Percentiles rank a stretch among this genome's conserved stretches.
phyloP scores from a whole-genome alignment of 2,329 filamentous ascomycete species.

The Pestalotiopsis fici region DNA sequence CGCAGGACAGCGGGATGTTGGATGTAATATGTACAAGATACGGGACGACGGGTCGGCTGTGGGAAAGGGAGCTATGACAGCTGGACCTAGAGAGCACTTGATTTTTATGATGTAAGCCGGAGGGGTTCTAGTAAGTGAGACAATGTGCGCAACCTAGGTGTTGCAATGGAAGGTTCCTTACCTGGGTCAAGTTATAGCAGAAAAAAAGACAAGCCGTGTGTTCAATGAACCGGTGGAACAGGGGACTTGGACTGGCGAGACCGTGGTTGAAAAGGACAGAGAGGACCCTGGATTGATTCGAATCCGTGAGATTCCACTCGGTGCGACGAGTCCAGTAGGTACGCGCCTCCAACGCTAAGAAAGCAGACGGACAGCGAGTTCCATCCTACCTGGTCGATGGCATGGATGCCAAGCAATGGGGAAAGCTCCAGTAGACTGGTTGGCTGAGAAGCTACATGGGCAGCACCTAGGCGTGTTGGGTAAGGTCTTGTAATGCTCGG shows the following conservation, averaged over 20 bases:
- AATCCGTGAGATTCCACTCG: background rate
- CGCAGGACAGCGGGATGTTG: too few relatives aligned
- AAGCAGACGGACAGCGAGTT: too few relatives aligned
- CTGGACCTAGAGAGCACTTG: background rate
- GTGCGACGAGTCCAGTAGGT: too few relatives aligned
- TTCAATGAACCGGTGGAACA: background rate
- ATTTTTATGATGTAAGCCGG: conserved; percentile 11
- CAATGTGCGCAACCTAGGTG: background rate
- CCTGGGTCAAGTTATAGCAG: background rate
- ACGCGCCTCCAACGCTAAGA: background rate
- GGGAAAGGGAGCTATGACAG: conserved; percentile 12
- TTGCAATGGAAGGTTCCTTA: background rate
- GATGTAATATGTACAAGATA: background rate
- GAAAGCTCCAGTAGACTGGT: conserved; percentile 3
- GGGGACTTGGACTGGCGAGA: background rate
- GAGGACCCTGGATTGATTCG: conserved; percentile 1
- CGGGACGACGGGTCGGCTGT: background rate
- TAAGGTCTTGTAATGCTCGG: background rate
- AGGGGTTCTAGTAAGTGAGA: conserved; percentile 1
- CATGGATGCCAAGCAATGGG: background rate
- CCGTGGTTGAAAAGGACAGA: conserved; percentile 4
- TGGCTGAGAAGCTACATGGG: background rate
- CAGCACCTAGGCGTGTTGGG: background rate
- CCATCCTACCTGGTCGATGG: background rate
- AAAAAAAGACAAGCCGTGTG: background rate